Conservation (phyloP, 2,329 filamentous ascomycete genomes). For the Neopestalotiopsis clavispora region DNA sequence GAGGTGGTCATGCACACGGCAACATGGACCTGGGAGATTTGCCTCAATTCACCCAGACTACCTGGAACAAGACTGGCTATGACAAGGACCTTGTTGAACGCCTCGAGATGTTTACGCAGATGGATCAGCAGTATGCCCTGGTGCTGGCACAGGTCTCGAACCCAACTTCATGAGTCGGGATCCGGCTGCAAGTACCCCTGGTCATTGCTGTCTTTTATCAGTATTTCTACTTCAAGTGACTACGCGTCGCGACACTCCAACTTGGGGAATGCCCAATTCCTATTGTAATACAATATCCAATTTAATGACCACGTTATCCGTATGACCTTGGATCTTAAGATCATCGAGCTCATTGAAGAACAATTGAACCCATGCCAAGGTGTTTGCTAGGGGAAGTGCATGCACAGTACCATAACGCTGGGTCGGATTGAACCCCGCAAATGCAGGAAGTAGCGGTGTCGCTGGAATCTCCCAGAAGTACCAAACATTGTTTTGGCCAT, state of each 20-base stretch:
- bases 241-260: not conserved
- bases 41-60: not conserved
- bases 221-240: not conserved
- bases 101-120: not conserved
- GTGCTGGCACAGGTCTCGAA: not conserved
- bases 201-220: not conserved
- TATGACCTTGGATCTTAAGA: not conserved
- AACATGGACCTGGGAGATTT: not conserved
- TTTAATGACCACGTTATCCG: not conserved
- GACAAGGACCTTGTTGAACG: not conserved
- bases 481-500: not conserved
- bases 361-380: not conserved
- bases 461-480: not conserved
- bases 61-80: not conserved
- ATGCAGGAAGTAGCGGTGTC: not conserved
- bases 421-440: not conserved
- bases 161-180: not conserved
- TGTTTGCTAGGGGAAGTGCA: not conserved
- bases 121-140: not conserved
- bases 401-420: not conserved
- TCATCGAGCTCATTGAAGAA: not conserved
- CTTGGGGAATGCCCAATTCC: not conserved
- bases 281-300: not conserved
- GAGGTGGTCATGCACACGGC: not conserved
- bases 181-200: not conserved